These are phyloP conservation scores for Alternaria hordeiaustralica DNA, from an alignment of 2,329 filamentous ascomycete species.

Conservation along the genomic window DNA sequence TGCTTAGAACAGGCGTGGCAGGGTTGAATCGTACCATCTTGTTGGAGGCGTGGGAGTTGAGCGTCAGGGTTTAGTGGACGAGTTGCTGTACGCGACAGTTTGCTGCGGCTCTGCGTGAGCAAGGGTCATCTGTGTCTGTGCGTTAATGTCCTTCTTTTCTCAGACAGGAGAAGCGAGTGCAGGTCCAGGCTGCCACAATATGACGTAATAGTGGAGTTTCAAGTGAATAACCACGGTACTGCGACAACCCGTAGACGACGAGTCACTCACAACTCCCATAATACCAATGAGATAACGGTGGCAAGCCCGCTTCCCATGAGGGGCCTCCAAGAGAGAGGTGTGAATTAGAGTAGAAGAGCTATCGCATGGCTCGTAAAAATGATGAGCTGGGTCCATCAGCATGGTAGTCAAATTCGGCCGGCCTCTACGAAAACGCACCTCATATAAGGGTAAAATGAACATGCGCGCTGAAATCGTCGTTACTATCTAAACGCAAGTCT, in stretches of 20 bases:
- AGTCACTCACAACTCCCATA: background rate
- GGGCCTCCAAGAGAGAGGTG: background rate
- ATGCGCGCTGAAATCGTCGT: background rate
- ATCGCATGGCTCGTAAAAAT: background rate
- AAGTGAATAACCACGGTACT: background rate
- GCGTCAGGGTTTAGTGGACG: background rate
- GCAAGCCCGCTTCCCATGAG: background rate
- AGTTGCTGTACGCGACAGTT: background rate
- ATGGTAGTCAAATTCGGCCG: background rate
- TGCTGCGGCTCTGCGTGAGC: background rate
- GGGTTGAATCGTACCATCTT: background rate
- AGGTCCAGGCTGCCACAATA: background rate
- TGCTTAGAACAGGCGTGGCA: background rate
- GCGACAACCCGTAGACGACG: background rate
- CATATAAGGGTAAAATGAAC: background rate
- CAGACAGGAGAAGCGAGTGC: background rate
- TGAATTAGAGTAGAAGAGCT: background rate
- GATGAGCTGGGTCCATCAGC: background rate
- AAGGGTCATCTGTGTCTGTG: background rate
- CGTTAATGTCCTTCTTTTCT: background rate
- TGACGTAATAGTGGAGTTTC: background rate
- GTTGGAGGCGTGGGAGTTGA: background rate
- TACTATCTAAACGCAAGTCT: background rate
- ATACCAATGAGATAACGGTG: background rate
- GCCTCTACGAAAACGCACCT: background rate